Evolutionary conservation across 345 rosid species (phyloP), one percentile per base, ranked within the genome.

Genomic region (Corchorus olitorius): DNA sequence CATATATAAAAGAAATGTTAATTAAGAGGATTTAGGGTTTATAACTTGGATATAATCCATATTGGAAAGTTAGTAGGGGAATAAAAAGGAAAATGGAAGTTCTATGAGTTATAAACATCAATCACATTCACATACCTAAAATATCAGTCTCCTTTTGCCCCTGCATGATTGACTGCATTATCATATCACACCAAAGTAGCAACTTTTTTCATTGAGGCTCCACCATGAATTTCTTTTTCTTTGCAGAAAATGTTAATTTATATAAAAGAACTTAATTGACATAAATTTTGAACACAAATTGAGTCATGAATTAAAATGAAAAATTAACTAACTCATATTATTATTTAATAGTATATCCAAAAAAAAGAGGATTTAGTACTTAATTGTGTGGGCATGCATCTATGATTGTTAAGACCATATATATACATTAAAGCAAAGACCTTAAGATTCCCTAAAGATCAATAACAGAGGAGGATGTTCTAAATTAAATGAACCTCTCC

Each of bases 71-170:
- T 39, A 39, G 41, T n/a, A 52, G 41, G 64, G 22, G 70, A 43
- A 62, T 53, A 72, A 74, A 72, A 74, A 17, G 27, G 43, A 34
- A 72, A 65, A 54, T 33, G 55, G 52, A 52, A 54, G 68, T 8
- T 53, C 54, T 43, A 27, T 49, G 70, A 67, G 53, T 76, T 58
- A 54, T 54, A 17, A 69, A 65, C 77, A 76, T 79, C 79, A 73
- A 53, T 76, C 87, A 13, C 73, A 76, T 70, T 84, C 87, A 76
- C 39, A 33, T 61, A 69, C 83, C 81, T 81, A 74, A 83, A 75
- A 22, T 70, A 70, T 78, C 74, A 81, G 60, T 48, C 73, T 37
- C 8, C 61, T 71, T 75, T 22, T 50, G 62, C 27, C 56, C 56
- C 7, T 70, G 46, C 75, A 65, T 80, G 73, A 83, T 80, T 83